Evolutionary conservation across 192 early-diverging fungal genomes (phyloP), one percentile per base, ranked within the genome.

Genomic region (Mycoemilia scoparia): DNA sequence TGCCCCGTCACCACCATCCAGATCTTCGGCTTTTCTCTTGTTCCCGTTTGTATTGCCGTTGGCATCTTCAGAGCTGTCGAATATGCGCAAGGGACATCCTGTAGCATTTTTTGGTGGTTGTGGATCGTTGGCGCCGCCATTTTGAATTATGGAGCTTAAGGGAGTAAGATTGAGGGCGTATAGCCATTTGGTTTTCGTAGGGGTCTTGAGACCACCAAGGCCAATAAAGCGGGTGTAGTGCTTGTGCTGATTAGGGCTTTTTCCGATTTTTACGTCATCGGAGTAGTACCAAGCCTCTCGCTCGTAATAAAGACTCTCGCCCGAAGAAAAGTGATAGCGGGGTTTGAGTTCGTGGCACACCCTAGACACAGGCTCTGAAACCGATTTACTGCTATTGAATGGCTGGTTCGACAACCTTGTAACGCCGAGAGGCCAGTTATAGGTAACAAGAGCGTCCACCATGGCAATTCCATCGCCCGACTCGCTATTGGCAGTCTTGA

Each of bases 91-190:
- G 12, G 64, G 78, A 49, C 38, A 70, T 13, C 25, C 35, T 1
- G 73, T 85, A 32, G 67, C 70, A 32, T 67, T 72, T 5, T 37
- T 24, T 25, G 73, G 79, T 14, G 28, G 28, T 6, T 33, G 32
- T 13, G 68, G n/a, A 7, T 7, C 17, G 30, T 36, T 8, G 61
- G 38, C 10, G 44, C 15, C 17, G 50, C 15, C 3, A 16, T 30
- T 51, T 39, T 29, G 32, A 34, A 63, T 61, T 8, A 54, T 45
- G 2, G 33, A 32, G 5, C 69, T 39, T 30, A 84, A 42, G 8
- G 89, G 86, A 1, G 52, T 64, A 13, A 85, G 48, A 29, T 87
- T 87, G 61, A 87, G 79, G 1, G 87, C 89, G 48, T 90, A 95
- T 45, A 86, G 86, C 89, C 89, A 95, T 11, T 11, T 32, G 11